Conservation (phyloP, 2,329 filamentous ascomycete species). For the Colletotrichum orchidophilum region DNA sequence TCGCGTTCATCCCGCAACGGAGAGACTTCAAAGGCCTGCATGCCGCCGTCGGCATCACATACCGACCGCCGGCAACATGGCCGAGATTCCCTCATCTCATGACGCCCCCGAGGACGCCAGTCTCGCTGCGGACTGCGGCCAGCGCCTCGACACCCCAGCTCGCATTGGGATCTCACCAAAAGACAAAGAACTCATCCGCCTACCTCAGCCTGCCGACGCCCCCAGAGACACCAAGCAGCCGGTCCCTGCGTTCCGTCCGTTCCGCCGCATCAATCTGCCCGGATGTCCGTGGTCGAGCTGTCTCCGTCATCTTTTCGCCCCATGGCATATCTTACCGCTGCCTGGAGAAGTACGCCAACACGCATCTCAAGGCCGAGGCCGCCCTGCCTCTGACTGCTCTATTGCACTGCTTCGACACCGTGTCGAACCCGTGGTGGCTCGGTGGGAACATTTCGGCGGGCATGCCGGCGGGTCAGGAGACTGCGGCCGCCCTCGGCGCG, state of each 20-base stretch:
- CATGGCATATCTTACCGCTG: slow-evolving; percentile 67
- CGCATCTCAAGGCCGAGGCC: slow-evolving; percentile 63
- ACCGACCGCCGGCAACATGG: slow-evolving; percentile 62
- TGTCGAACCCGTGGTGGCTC: slow-evolving; percentile 69
- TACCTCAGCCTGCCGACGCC: slow-evolving; percentile 46
- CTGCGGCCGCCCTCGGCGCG: slow-evolving; percentile 62
- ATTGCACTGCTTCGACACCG: slow-evolving; percentile 70
- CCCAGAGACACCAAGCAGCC: slow-evolving; percentile 44
- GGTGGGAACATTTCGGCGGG: slow-evolving; percentile 68
- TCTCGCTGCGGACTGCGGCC: slow-evolving; percentile 35
- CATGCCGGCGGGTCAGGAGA: slow-evolving; percentile 64
- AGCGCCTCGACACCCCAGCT: slow-evolving; percentile 25
- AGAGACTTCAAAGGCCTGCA: slow-evolving; percentile 69
- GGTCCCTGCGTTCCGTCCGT: slow-evolving; percentile 45
- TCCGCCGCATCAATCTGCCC: slow-evolving; percentile 46
- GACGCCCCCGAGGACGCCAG: slow-evolving; percentile 36
- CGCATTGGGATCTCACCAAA: slow-evolving; percentile 8
- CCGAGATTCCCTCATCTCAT: slow-evolving; percentile 32
- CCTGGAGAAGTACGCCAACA: slow-evolving; percentile 64
- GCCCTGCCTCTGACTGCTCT: slow-evolving; percentile 71
- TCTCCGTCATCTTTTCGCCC: slow-evolving; percentile 72
- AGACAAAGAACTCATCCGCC: slow-evolving; percentile 25
- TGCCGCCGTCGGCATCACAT: slow-evolving; percentile 77
- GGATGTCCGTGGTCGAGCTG: slow-evolving; percentile 50
- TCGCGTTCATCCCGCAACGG: slow-evolving; percentile 72